Base-by-base conservation (phyloP, 768 basidiomycete species). In the Leccinum ochraceum region DNA sequence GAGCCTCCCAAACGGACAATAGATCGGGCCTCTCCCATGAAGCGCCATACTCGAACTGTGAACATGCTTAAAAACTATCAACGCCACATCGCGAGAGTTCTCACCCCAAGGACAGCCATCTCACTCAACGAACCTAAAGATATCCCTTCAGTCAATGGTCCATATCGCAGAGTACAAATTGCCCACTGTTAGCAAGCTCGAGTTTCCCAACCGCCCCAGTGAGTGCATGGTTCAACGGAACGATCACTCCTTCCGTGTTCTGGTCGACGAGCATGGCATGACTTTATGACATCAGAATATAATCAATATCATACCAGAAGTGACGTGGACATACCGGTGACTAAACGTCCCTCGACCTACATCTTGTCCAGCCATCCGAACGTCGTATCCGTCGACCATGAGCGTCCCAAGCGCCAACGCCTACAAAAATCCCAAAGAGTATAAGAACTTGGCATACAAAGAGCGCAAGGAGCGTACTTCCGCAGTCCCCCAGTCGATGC, bases 261-360 rank as follows among this genome's bases (percentile, higher is more conserved):
- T 96, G 95, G 69, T 97, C 86, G 1, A 96, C 92, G 20, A 95
- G 76, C 92, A 96, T 95, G 0, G 94, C 94, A 73, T 96, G 95
- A 6, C 86, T 85, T 55, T 1, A 17, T n/a, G 5, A 39, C 0
- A 14, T 39, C 14, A 39, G 39, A 42, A 17, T 0, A 42, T 42
- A n/a, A 17, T 17, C 17, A n/a, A n/a, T n/a, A 42, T 51, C 4
- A 37, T 20, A 28, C 6, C 3, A 11, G 7, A 24, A 42, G 9
- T 5, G 54, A 51, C 6, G 3, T 58, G 37, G 26, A 61, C 75
- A 16, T 51, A 83, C 83, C 89, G 79, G 55, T 93, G 91, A 64
- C 90, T 92, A 75, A 95, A 94, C 11, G 93, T 95, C 3, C 95
- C 94, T 42, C 94, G 74, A 0, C 94, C 95, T 0, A 95, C 92